Evolutionary conservation across 164 flowering plant genomes (phyloP), one percentile per base, ranked within the genome.

Genomic region (Saururus chinensis): DNA sequence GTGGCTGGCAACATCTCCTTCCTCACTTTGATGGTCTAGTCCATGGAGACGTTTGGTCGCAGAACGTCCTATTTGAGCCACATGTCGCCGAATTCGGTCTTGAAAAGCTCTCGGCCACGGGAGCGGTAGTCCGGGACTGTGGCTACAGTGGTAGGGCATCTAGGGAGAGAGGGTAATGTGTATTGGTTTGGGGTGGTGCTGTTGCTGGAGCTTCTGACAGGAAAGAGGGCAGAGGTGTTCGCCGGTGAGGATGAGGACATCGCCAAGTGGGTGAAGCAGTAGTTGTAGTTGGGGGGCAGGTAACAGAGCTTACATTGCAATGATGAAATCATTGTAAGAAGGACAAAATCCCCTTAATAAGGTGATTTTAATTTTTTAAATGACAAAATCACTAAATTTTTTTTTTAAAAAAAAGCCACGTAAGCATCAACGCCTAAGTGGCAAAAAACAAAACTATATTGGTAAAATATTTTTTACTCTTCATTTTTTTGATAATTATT

Each of bases 231-330:
- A 0, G 84, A 81, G 53, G 84, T 85, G 97, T 90, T 93, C 70
- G 80, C 78, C 30, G 58, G 0, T 71, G 55, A 86, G 55, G 97
- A 88, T n/a, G 99, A 93, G 66, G 96, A 93, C 64, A 90, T 93
- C 2, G 99, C 90, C 56, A 88, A 90, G 63, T 93, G 99, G 99
- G 99, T 93, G 57, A 93, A 93, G 78, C 76, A 75, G 62, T 90
- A 85, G 65, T 45, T 93, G 19, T 97, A 93, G 57, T 77, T 64
- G 37, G 97, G n/a, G n/a, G 99, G 41, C 92, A 87, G 59, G 77
- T 93, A 35, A 69, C 87, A 0, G 97, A 93, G 64, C 65, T 93
- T 41, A n/a, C n/a, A n/a, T n/a, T n/a, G n/a, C n/a, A n/a, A n/a
- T n/a, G n/a, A n/a, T n/a, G n/a, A n/a, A n/a, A n/a, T n/a, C n/a